Base-by-base conservation (phyloP, 805 yeast species). In the Yarrowia bubula region DNA sequence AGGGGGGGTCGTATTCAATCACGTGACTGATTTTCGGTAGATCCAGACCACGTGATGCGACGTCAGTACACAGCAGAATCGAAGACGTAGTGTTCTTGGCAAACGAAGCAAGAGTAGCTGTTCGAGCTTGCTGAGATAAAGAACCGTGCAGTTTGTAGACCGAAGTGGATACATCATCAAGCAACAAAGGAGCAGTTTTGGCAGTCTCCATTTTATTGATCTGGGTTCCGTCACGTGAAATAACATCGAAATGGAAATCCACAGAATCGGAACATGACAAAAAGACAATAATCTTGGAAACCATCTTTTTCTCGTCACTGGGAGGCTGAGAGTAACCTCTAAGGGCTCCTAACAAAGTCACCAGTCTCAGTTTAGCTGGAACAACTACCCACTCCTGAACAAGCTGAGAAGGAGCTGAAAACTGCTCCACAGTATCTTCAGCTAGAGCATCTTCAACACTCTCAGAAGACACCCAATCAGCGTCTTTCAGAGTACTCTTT, bases 201-300 rank as follows among this genome's bases (percentile, higher is more conserved):
- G 81, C 82, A 1, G 86, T 82, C 1, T 44, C 43, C 48, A 18
- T 37, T 51, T 62, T 65, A 18, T 35, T 50, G 14, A 64, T 66
- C 42, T 50, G 66, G 1, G 62, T 58, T 3, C 90, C 90, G 50
- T 80, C 82, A 65, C 87, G 80, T 1, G 89, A 82, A 69, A 96
- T 85, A 0, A 86, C 88, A 51, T 84, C 83, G 75, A 86, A 91
- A 76, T 95, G 97, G 78, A 89, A 95, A 70, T 95, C 92, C 22
- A 96, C 98, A n/a, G 97, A 89, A 73, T 93, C 98, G 0, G 98
- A 86, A 77, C 99, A 93, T 13, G 97, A 89, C 69, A 92, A 83
- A 75, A 95, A 95, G 0, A 95, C 91, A 74, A 95, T 87, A 14
- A 73, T 70, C 48, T 72, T 70, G 22, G 74, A 22, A 22, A 22